These are phyloP conservation scores for Xylariaceae sp. DNA, from an alignment of 2,329 filamentous ascomycete species.

Conservation along the genomic window DNA sequence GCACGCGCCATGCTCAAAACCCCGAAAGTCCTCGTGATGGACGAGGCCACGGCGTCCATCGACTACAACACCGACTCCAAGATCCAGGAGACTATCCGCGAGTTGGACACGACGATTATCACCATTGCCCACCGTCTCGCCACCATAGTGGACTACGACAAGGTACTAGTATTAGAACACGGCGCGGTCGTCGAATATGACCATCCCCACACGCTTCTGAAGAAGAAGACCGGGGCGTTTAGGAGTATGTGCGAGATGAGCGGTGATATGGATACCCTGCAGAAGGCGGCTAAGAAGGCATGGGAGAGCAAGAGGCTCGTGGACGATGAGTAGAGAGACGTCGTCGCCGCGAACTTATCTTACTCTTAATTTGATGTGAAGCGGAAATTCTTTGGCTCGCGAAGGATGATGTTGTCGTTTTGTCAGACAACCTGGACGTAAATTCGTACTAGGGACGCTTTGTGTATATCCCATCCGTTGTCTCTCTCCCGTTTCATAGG, in stretches of 20 bases:
- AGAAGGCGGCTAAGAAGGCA: constrained; percentile 51
- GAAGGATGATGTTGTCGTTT: no score
- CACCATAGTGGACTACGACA: constrained; percentile 97
- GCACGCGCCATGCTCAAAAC: constrained; percentile 87
- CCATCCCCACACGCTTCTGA: constrained; percentile 79
- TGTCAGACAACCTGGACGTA: no score
- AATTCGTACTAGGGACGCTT: no score
- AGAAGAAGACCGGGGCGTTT: constrained; percentile 60
- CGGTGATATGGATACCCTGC: constrained; percentile 48
- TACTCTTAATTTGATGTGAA: background rate
- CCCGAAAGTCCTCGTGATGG: constrained; percentile 95
- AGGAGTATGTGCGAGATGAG: constrained; percentile 60
- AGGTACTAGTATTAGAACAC: constrained; percentile 89
- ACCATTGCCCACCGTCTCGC: constrained; percentile 94
- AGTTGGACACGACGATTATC: constrained; percentile 87
- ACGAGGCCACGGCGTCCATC: constrained; percentile 95
- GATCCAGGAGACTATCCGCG: constrained; percentile 94
- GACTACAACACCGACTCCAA: constrained; percentile 94
- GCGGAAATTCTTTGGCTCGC: no score
- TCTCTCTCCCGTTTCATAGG: no score
- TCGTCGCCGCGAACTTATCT: background rate
- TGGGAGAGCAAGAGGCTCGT: constrained; percentile 37
- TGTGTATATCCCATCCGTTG: no score
- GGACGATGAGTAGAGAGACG: constrained; percentile 32
- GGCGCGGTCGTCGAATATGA: constrained; percentile 83